phyloP scores from a whole-genome alignment of 1,284 basidiomycete genomes.

The Rhodotorula sp. region DNA sequence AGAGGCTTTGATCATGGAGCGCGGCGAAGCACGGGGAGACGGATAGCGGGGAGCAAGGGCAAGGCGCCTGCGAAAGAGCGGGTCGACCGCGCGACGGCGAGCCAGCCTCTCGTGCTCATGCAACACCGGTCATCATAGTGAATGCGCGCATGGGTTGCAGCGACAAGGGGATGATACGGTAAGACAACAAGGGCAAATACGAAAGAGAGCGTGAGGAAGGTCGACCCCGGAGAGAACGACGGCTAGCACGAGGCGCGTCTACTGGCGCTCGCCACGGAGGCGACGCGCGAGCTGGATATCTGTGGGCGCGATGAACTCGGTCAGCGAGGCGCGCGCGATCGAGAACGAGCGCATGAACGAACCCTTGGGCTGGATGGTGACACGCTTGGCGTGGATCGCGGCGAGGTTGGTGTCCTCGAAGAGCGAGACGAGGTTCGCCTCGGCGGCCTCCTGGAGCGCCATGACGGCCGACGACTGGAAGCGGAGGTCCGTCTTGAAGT shows the following conservation, averaged over 20 bases:
- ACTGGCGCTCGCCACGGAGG: constrained; percentile 77
- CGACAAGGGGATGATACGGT: not conserved
- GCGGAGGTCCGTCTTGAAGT: constrained; percentile 55
- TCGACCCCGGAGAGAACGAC: not conserved
- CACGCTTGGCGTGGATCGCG: constrained; percentile 52
- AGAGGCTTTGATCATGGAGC: not conserved
- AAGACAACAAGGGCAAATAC: constrained; percentile 3
- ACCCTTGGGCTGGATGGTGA: constrained; percentile 52
- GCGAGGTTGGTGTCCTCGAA: constrained; percentile 62
- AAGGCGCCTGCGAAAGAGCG: too few species aligned
- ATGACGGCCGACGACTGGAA: constrained; percentile 91
- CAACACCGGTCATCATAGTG: too few species aligned
- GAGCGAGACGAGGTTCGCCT: constrained; percentile 87
- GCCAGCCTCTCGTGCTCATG: too few species aligned
- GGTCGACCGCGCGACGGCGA: too few species aligned
- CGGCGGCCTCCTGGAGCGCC: constrained; percentile 84
- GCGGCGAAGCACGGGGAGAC: not conserved
- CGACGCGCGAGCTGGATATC: constrained; percentile 77
- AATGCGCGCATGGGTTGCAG: constrained; percentile 1
- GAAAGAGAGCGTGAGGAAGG: not conserved
- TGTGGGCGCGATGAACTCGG: constrained; percentile 38
- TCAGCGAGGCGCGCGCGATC: constrained; percentile 18
- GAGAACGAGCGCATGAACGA: not conserved
- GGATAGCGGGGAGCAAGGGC: too few species aligned
- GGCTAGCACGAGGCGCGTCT: not conserved